These are phyloP conservation scores for Phytophthora nicotianae DNA, from an alignment of 352 stramenopile species.

Conservation along the genomic window DNA sequence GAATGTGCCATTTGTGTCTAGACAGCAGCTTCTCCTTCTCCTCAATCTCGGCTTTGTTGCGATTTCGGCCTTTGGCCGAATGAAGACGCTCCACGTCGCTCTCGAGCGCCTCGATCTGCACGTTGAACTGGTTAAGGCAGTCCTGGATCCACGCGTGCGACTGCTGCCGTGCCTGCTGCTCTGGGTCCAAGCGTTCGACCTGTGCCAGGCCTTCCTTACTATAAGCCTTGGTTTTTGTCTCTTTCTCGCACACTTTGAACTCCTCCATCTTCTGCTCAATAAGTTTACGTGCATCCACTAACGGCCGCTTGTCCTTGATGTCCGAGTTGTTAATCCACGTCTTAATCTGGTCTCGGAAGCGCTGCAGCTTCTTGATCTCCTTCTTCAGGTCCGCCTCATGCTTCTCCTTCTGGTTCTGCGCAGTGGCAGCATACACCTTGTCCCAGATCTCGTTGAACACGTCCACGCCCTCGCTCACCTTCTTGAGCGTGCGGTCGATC, in stretches of 20 bases:
- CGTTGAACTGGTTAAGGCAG: constrained; percentile 80
- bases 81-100: constrained; percentile 82
- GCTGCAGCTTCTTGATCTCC: constrained; percentile 99
- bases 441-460: constrained; percentile 99
- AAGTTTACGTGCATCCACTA: constrained; percentile 88
- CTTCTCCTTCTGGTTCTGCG: constrained; percentile 99
- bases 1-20: constrained; percentile 97
- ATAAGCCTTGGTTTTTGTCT: constrained; percentile 99
- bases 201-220: constrained; percentile 97
- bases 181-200: constrained; percentile 91
- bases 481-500: constrained; percentile 99
- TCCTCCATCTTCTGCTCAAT: constrained; percentile 99
- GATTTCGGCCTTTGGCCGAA: constrained; percentile 93
- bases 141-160: constrained; percentile 87
- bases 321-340: constrained; percentile 97
- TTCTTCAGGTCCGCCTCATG: constrained; percentile 99
- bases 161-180: constrained; percentile 83
- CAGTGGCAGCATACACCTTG: constrained; percentile 96
- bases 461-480: constrained; percentile 98
- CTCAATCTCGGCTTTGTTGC: constrained; percentile 94
- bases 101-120: constrained; percentile 90
- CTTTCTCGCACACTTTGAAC: constrained; percentile 99
- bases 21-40: constrained; percentile 89
- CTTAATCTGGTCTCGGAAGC: constrained; percentile 99
- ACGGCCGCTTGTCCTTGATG: constrained; percentile 97